Evolutionary conservation across 2,329 filamentous ascomycete genomes (phyloP), one percentile per base, ranked within the genome.

Genomic region (Stachybotrys chartarum): DNA sequence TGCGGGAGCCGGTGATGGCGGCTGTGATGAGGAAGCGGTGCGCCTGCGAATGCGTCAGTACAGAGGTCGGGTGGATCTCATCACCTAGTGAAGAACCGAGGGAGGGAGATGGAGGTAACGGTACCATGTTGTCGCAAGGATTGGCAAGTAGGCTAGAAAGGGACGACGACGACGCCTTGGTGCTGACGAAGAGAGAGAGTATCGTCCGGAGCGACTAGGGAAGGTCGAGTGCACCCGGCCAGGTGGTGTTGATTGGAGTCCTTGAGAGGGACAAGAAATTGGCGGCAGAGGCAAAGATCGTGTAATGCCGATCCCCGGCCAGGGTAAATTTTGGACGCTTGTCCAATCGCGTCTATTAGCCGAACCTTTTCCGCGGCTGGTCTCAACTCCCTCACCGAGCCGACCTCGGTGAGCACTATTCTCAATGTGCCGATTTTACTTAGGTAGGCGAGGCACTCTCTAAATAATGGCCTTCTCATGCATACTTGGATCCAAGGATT

Each of bases 21-120:
- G 96, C 91, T 77, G 90, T 90, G 78, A 99, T 87, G 75, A 97
- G 69, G 61, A 74, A 88, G 68, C 91, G 90, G 79, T 97, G 91
- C 71, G 93, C 93, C 93, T 96, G 46, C n/a, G 14, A 42, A 2
- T 42, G 61, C 51, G 53, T 52, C 10, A 10, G 17, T 39, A 48
- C 42, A 44, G 16, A 30, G 24, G 44, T 5, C 50, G 30, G 30
- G 42, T 39, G 30, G 24, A 51, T 17, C 24, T 24, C 24, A 24
- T 24, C 24, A 24, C 24, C 24, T 24, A 24, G 24, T 24, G 24
- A 17, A 7, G 50, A 18, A 45, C 30, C 49, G 51, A 59, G 39
- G 57, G 32, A 47, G 54, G 59, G 54, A 58, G 32, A 51, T 17
- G 11, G 8, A 12, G 45, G 45, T 44, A n/a, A 47, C 16, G n/a